Conservation (phyloP, 352 stramenopile genomes). For the Peronospora belbahrii region DNA sequence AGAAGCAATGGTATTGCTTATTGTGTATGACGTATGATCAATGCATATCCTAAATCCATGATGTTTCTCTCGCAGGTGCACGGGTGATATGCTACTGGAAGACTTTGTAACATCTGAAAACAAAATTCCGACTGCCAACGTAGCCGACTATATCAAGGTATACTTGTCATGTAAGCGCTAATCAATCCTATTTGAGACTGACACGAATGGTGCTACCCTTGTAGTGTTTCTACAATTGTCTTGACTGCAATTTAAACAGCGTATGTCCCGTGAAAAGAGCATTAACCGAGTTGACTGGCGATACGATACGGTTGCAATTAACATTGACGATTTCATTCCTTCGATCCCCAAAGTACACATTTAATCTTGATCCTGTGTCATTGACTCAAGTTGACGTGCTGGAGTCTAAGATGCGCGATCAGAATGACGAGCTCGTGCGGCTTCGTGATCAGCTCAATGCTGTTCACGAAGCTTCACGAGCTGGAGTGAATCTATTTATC, state of each 20-base stretch:
- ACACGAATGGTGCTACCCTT: not conserved
- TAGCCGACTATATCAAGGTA: conserved; percentile 6
- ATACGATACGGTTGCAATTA: conserved; percentile 5
- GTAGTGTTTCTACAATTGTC: not conserved
- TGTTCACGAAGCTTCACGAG: no score
- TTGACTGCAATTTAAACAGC: not conserved
- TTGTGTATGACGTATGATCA: not conserved
- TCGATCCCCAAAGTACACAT: not conserved
- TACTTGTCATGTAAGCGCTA: not conserved
- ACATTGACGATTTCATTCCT: conserved; percentile 3
- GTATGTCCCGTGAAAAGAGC: not conserved
- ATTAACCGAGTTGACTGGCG: not conserved
- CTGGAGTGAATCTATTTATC: not conserved
- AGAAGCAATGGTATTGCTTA: conserved; percentile 10
- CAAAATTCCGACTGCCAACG: conserved; percentile 1
- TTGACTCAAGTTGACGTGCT: conserved; percentile 8
- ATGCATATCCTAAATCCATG: no score
- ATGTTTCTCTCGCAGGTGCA: conserved; percentile 3
- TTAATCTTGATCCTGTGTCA: conserved; percentile 6
- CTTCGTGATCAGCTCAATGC: not conserved
- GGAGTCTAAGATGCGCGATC: conserved; percentile 12
- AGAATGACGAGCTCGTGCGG: not conserved
- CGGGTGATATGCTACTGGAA: not conserved
- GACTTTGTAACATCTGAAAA: conserved; percentile 10
- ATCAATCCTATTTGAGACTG: not conserved